These are phyloP conservation scores for Suillus alpinus DNA, from an alignment of 768 basidiomycete genomes.

Conservation along the genomic window DNA sequence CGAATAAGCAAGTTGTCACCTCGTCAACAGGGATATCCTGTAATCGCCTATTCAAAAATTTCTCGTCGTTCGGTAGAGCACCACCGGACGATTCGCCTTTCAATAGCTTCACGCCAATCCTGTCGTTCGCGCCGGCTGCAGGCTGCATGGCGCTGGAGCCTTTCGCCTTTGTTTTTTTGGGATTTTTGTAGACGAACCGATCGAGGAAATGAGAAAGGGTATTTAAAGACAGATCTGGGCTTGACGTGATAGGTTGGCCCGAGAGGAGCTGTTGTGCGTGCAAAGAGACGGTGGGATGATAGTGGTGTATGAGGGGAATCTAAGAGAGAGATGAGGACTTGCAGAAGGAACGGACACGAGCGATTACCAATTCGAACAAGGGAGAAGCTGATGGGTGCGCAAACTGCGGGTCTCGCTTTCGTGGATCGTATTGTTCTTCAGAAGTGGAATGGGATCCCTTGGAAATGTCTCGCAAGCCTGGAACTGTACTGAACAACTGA, in stretches of 20 bases:
- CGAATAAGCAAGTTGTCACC: constrained; percentile 37
- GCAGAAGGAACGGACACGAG: background rate
- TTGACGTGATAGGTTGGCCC: constrained; percentile 72
- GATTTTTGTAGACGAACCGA: constrained; percentile 95
- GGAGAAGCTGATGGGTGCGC: constrained; percentile 77
- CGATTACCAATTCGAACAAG: constrained; percentile 86
- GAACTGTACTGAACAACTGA: constrained; percentile 50
- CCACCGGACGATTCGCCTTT: constrained; percentile 52
- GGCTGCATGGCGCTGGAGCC: constrained; percentile 97
- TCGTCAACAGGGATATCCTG: constrained; percentile 86
- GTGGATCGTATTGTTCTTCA: constrained; percentile 65
- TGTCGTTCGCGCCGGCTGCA: constrained; percentile 63
- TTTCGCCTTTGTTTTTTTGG: constrained; percentile 69
- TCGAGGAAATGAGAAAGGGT: constrained; percentile 95
- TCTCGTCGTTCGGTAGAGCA: constrained; percentile 66
- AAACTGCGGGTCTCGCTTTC: constrained; percentile 87
- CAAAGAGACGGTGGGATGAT: constrained; percentile 86
- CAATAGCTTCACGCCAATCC: constrained; percentile 66
- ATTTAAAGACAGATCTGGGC: constrained; percentile 86
- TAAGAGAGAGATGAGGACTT: constrained; percentile 24
- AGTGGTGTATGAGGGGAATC: constrained; percentile 81
- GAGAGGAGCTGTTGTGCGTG: constrained; percentile 81
- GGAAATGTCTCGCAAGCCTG: constrained; percentile 46
- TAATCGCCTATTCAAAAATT: constrained; percentile 66
- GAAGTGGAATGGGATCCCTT: constrained; percentile 29